Evolutionary conservation across 2,329 filamentous ascomycete genomes (phyloP).

Genomic region (Gliomastix tumulicola): DNA sequence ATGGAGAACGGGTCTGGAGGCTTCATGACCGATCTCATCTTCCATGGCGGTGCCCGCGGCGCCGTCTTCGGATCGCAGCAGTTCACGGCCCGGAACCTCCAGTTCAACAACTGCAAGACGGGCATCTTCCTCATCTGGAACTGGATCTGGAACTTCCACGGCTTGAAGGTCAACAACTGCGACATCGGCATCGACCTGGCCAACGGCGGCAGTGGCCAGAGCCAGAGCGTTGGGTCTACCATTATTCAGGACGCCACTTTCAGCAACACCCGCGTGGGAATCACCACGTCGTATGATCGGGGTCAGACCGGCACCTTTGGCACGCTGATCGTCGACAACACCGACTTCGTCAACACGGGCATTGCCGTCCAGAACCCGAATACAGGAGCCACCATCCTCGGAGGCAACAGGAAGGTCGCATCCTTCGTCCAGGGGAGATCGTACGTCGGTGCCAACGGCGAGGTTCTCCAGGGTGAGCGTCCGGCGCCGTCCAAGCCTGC

Average conservation of each 20-base stretch:
- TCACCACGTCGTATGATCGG: constrained; percentile 48
- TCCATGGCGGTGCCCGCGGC: constrained; percentile 52
- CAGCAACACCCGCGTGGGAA: constrained; percentile 64
- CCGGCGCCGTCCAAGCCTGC: constrained; percentile 54
- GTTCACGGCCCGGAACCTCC: constrained; percentile 56
- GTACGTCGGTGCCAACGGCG: constrained; percentile 46
- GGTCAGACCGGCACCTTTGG: constrained; percentile 63
- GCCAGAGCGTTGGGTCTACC: constrained; percentile 78
- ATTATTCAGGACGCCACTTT: constrained; percentile 76
- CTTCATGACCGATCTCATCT: constrained; percentile 52
- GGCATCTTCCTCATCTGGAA: constrained; percentile 63
- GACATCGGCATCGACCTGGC: constrained; percentile 75
- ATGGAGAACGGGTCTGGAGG: constrained; percentile 26
- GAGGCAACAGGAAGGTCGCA: constrained; percentile 58
- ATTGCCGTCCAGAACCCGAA: constrained; percentile 56
- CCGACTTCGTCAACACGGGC: constrained; percentile 68
- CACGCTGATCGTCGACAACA: constrained; percentile 80
- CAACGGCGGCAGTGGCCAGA: constrained; percentile 36
- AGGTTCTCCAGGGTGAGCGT: constrained; percentile 53
- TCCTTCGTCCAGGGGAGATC: constrained; percentile 76
- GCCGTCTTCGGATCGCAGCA: constrained; percentile 57
- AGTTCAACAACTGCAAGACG: constrained; percentile 54
- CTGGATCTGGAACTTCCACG: constrained; percentile 75
- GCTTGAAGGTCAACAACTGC: constrained; percentile 66
- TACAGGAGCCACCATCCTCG: constrained; percentile 53